phyloP scores from a whole-genome alignment of 169 alveolate species.

The Plasmodium yoelii region DNA sequence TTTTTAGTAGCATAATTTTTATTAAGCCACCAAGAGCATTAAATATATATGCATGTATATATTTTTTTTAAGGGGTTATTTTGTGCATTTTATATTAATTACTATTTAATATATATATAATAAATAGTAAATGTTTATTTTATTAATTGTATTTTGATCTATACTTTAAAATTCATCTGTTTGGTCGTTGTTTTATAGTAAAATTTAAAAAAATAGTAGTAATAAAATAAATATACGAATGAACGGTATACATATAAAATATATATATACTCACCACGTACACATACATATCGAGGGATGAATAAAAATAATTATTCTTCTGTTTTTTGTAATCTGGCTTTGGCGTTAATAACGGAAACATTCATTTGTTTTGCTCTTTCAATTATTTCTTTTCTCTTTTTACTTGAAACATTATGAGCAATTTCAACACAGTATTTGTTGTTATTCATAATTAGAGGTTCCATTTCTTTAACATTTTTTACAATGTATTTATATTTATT shows the following conservation, averaged over 20 bases:
- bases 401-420: constrained; percentile 94
- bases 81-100: neutral
- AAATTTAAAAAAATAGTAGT: constrained; percentile 24
- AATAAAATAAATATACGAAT: constrained; percentile 12
- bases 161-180: constrained; percentile 11
- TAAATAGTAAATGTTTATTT: too few species aligned
- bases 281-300: constrained; percentile 1
- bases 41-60: neutral
- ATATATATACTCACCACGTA: neutral
- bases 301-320: constrained; percentile 76
- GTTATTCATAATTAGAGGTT: constrained; percentile 96
- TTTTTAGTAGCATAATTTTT: too few species aligned
- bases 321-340: constrained; percentile 87
- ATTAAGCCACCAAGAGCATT: neutral
- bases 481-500: constrained; percentile 95
- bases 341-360: constrained; percentile 92
- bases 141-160: too few species aligned
- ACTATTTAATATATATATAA: too few species aligned
- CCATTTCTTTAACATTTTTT: constrained; percentile 92
- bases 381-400: constrained; percentile 92
- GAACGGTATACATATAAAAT: neutral
- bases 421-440: constrained; percentile 94
- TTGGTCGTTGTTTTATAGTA: constrained; percentile 14
- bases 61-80: neutral
- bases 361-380: constrained; percentile 96